Evolutionary conservation across 1,284 basidiomycete species (phyloP).

Genomic region (Thecaphora thlaspeos): DNA sequence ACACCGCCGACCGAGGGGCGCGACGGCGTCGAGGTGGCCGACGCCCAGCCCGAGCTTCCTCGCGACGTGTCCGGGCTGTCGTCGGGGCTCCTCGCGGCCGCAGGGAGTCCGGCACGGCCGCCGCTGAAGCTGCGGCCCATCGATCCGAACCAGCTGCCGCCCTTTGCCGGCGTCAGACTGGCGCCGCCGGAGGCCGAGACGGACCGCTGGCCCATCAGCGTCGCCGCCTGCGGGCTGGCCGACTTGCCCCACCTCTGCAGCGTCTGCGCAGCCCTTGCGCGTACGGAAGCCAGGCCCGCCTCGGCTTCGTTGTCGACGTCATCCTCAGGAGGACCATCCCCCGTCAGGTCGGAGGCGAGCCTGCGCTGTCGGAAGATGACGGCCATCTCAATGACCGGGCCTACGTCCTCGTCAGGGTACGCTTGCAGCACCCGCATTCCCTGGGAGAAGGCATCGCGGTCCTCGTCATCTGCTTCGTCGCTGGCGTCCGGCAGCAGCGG

Average conservation of each 20-base stretch:
- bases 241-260: conserved; percentile 15
- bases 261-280: conserved; percentile 23
- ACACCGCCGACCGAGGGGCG: conserved; percentile 23
- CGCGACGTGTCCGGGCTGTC: conserved; percentile 20
- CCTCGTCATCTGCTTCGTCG: neutral
- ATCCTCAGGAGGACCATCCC: conserved; percentile 38
- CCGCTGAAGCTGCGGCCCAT: conserved; percentile 4
- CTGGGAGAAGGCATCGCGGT: conserved; percentile 36
- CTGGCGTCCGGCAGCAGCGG: neutral
- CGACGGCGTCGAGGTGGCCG: conserved; percentile 18
- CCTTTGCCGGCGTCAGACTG: conserved; percentile 10
- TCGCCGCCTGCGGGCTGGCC: too few species aligned
- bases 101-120: neutral
- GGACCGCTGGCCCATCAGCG: too few species aligned
- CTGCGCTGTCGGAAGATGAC: conserved; percentile 37
- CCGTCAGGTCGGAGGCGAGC: conserved; percentile 45
- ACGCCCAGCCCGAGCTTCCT: conserved; percentile 7
- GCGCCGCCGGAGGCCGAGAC: neutral
- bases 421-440: conserved; percentile 44
- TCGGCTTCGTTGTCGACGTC: conserved; percentile 13
- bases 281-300: conserved; percentile 9
- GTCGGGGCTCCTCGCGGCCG: too few species aligned
- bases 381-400: conserved; percentile 45
- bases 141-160: conserved; percentile 29
- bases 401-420: conserved; percentile 46